phyloP scores from a whole-genome alignment of 495 filamentous ascomycete species.

The Glonium stellatum region DNA sequence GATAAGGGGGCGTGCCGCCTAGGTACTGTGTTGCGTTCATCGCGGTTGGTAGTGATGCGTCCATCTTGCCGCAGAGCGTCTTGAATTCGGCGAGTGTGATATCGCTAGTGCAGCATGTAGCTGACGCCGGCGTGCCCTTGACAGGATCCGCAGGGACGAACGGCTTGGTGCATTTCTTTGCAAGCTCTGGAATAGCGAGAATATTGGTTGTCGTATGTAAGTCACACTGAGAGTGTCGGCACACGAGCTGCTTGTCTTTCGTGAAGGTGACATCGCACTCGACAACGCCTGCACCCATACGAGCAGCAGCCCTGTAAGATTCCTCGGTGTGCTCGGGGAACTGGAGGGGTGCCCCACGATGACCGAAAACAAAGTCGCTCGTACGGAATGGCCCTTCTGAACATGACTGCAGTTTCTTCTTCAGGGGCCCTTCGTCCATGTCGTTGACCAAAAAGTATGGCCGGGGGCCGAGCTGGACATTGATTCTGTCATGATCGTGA shows the following conservation, averaged over 20 bases:
- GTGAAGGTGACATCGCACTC: conserved; percentile 62
- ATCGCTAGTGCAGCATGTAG: conserved; percentile 57
- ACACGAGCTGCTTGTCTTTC: conserved; percentile 52
- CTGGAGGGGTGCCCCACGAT: conserved; percentile 53
- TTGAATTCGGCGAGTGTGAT: conserved; percentile 55
- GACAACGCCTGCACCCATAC: conserved; percentile 58
- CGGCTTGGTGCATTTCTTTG: conserved; percentile 53
- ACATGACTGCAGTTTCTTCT: conserved; percentile 49
- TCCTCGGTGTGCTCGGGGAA: conserved; percentile 55
- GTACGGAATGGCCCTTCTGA: conserved; percentile 40
- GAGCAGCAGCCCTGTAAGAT: conserved; percentile 45
- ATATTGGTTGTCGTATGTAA: conserved; percentile 60
- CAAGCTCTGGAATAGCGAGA: conserved; percentile 48
- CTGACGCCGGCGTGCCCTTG: conserved; percentile 37
- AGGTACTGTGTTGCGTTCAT: conserved; percentile 48
- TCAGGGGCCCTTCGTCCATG: conserved; percentile 52
- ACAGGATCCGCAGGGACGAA: conserved; percentile 45
- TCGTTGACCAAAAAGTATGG: conserved; percentile 54
- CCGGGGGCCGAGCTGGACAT: conserved; percentile 48
- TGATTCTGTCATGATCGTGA: conserved; percentile 5
- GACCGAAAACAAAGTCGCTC: conserved; percentile 48
- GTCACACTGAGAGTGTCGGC: conserved; percentile 57
- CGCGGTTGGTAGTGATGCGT: conserved; percentile 48
- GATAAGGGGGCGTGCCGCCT: conserved; percentile 46
- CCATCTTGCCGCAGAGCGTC: conserved; percentile 56